Base-by-base conservation (phyloP, 371 early-diverging fungal species). In the Syncephalastrum racemosum region DNA sequence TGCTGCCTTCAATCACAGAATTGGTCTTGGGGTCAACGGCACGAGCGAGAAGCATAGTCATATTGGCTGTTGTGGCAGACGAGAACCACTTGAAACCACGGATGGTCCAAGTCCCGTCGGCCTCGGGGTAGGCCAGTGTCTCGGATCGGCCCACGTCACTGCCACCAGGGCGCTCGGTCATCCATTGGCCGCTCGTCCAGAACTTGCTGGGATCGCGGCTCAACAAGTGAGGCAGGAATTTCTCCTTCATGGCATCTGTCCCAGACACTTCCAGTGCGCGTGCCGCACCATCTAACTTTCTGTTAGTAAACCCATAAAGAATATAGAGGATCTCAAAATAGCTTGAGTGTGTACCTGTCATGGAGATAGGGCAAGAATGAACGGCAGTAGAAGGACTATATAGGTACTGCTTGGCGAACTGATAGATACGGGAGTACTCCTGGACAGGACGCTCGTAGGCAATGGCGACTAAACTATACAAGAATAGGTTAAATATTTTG, bases 61-160 rank as follows among this genome's bases (percentile, higher is more conserved):
- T 77, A 48, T 88, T 80, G n/a, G 84, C 74, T 10, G 86, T 85
- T 0, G 90, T 90, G 3, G 88, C 88, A 45, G 81, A 81, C 3
- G 84, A 84, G 58, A 90, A 90, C 86, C 86, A 90, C 60, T 88
- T 90, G 68, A 86, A 87, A 0, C 90, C 90, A 24, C 68, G 71
- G n/a, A 87, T 58, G 6, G 59, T 62, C 80, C 84, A 85, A 8
- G 59, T 56, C 40, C 80, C 72, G n/a, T 54, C 50, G 4, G 55
- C 56, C n/a, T 50, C 49, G 25, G 77, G 71, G 8, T 75, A 75
- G 0, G 88, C 86, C 27, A 68, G 66, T 0, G 88, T 85, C 60
- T 87, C 84, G 19, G 68, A 57, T 7, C 50, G 47, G 22, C 57
- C 73, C 7, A 88, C 82, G 57, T 86, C 84, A 20, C 78, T 77